Evolutionary conservation across 179 eudicot genomes (phyloP).

Genomic region (Monotropa hypopitys): DNA sequence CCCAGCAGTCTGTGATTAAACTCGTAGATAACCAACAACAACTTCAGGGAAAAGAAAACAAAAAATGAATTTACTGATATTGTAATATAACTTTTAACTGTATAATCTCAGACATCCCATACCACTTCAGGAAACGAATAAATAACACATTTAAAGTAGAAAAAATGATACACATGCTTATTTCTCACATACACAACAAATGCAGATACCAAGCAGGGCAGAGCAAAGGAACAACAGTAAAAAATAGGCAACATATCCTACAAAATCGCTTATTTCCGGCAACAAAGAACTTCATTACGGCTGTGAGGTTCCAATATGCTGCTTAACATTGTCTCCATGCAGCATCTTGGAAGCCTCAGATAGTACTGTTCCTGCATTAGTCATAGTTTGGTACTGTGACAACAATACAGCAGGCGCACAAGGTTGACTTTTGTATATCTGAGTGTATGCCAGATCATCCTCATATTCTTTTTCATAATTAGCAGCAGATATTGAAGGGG

Average conservation of each 20-base stretch:
- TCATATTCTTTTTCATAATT: constrained; percentile 26
- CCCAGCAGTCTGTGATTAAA: background rate
- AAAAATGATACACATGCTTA: background rate
- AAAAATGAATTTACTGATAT: background rate
- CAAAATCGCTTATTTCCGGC: constrained; percentile 3
- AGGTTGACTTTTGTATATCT: constrained; percentile 84
- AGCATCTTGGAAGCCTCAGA: constrained; percentile 38
- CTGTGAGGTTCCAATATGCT: constrained; percentile 14
- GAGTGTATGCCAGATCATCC: constrained; percentile 60
- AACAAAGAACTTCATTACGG: background rate
- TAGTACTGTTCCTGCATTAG: constrained; percentile 24
- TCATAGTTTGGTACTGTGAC: constrained; percentile 33
- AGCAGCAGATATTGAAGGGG: constrained; percentile 17
- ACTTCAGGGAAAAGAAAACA: background rate
- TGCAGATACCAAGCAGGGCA: constrained; percentile 1
- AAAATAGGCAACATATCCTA: background rate
- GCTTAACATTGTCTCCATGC: constrained; percentile 27
- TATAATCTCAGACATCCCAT: constrained; percentile 4
- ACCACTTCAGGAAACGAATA: background rate
- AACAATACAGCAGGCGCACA: constrained; percentile 32
- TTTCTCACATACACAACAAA: background rate
- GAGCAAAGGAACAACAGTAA: background rate
- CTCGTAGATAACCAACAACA: background rate
- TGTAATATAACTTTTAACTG: background rate
- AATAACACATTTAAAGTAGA: background rate